Evolutionary conservation across 805 yeast species (phyloP), one percentile per base, ranked within the genome.

Genomic region (Monosporozyma aerobia): DNA sequence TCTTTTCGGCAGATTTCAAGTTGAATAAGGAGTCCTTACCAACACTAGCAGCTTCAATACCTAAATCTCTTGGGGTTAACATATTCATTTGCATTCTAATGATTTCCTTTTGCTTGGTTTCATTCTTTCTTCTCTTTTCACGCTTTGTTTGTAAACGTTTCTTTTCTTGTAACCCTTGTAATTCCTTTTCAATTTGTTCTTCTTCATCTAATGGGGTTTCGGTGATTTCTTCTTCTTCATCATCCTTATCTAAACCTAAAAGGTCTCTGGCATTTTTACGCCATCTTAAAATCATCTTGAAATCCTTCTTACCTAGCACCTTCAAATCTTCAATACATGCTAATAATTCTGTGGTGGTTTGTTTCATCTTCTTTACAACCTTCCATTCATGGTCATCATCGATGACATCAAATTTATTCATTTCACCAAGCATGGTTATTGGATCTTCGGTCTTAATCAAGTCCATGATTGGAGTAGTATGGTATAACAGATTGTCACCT

Each of bases 51-150:
- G 97, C 96, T 66, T 94, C 99, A 51, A 88, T 76, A 78, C 98
- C 97, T 57, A 94, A 82, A 63, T 90, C 95, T 73, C 78, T 80
- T 63, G 95, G 96, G 5, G 97, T 87, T 54, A 87, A 74, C 96
- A 94, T 90, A 69, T 87, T 88, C 92, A 94, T 84, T 72, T 94
- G 97, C 87, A 89, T 84, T 73, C 98, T 81, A 48, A 78, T 76
- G 48, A 92, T 80, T 65, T 92, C 97, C 69, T 86, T 87, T 67
- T 89, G 96, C 63, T 88, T 89, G 56, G 69, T 58, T 70, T 90
- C 97, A 67, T 94, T 90, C 51, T 79, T 79, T 60, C 77, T 82
- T 68, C 96, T 83, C 69, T 83, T 87, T 59, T 85, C 95, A 64
- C 97, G 82, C 69, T 84, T 90, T 48, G 71, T 71, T 59, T 81